phyloP scores from a whole-genome alignment of 768 basidiomycete genomes.

The Infundibulicybe gibba region DNA sequence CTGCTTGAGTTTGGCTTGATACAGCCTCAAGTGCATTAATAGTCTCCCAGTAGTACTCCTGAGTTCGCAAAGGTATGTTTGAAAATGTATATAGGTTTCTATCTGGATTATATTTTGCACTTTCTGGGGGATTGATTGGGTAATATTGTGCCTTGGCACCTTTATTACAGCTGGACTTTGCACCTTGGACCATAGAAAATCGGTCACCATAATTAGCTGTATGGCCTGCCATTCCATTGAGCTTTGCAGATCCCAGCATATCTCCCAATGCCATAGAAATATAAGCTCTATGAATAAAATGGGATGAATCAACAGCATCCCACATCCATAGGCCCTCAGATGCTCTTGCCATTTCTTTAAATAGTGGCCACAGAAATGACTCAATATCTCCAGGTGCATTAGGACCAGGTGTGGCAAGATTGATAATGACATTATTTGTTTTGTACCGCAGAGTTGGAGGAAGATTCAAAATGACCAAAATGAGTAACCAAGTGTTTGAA shows the following conservation, averaged over 20 bases:
- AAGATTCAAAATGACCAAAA: too few relatives aligned
- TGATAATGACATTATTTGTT: constrained; percentile 14
- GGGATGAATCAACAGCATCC: constrained; percentile 7
- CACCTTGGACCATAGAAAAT: constrained; percentile 12
- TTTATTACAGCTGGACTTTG: constrained; percentile 2
- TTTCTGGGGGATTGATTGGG: constrained; percentile 6
- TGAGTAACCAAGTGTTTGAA: too few relatives aligned
- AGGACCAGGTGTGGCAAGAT: constrained; percentile 22
- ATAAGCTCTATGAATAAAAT: constrained; percentile 5
- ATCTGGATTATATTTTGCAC: constrained; percentile 8
- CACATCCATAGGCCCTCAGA: constrained; percentile 15
- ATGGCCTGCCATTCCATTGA: too few relatives aligned
- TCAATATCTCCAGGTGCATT: constrained; percentile 22
- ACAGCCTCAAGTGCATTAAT: neutral
- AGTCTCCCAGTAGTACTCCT: neutral
- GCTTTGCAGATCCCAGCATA: too few relatives aligned
- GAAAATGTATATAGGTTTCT: constrained; percentile 8
- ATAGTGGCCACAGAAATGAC: constrained; percentile 10
- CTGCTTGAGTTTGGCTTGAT: neutral
- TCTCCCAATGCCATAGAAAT: constrained; percentile 9
- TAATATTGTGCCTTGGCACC: constrained; percentile 7
- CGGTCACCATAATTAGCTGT: constrained; percentile 11
- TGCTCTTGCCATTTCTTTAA: constrained; percentile 9
- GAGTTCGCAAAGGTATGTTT: neutral
- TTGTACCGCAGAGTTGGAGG: constrained; percentile 20